phyloP scores from a whole-genome alignment of 352 stramenopile species.

The Ophiocytium majus region DNA sequence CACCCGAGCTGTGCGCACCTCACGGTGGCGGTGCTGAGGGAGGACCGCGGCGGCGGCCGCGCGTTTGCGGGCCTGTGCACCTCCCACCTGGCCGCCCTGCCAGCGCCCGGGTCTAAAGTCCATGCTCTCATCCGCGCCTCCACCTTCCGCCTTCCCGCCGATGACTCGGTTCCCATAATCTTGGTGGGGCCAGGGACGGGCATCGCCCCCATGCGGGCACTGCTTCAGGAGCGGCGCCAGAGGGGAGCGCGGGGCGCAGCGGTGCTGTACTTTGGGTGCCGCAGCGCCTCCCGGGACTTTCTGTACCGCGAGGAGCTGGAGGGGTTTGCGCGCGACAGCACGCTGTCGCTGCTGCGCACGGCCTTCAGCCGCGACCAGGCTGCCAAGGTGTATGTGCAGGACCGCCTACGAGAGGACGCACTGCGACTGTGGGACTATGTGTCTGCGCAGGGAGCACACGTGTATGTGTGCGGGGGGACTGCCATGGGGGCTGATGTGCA shows the following conservation, averaged over 20 bases:
- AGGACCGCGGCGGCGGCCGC: constrained; percentile 69
- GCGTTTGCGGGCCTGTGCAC: constrained; percentile 89
- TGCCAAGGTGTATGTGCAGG: constrained; percentile 97
- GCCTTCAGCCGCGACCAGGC: constrained; percentile 89
- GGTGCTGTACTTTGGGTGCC: constrained; percentile 95
- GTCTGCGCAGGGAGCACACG: constrained; percentile 70
- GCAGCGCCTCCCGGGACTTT: constrained; percentile 85
- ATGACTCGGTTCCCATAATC: constrained; percentile 83
- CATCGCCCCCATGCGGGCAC: constrained; percentile 92
- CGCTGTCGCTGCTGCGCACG: constrained; percentile 81
- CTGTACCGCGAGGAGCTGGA: constrained; percentile 92
- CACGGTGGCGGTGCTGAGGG: constrained; percentile 85
- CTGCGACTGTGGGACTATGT: constrained; percentile 70
- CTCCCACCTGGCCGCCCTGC: constrained; percentile 74
- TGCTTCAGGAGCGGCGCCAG: constrained; percentile 87
- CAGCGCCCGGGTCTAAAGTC: constrained; percentile 59
- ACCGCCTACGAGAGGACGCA: constrained; percentile 72
- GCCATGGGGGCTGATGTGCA: constrained; percentile 94
- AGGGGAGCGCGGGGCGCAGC: constrained; percentile 63
- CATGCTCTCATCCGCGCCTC: constrained; percentile 89
- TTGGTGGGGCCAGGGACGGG: constrained; percentile 92
- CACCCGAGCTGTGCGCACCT: constrained; percentile 85
- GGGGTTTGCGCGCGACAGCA: constrained; percentile 71
- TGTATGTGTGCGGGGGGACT: constrained; percentile 97
- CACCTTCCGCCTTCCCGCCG: constrained; percentile 84